phyloP scores from a whole-genome alignment of 1,284 basidiomycete genomes.

The Phenoliferia sp. region DNA sequence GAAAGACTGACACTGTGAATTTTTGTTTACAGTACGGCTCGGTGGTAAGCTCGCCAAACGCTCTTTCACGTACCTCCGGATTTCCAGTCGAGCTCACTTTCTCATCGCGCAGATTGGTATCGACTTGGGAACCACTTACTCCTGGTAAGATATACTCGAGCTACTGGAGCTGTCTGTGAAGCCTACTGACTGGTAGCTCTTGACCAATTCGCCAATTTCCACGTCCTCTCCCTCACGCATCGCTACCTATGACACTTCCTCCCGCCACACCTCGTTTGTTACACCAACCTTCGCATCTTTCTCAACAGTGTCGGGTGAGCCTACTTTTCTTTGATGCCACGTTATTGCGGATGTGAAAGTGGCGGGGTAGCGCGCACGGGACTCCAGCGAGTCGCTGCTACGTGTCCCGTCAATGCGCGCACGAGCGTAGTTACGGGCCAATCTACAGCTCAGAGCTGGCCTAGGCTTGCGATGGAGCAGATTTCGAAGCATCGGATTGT shows the following conservation, averaged over 20 bases:
- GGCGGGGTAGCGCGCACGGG: too few relatives aligned
- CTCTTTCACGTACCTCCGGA: not conserved
- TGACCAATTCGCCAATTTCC: not conserved
- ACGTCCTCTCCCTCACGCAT: not conserved
- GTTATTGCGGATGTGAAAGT: too few relatives aligned
- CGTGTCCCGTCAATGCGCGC: too few relatives aligned
- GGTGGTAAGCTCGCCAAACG: not conserved
- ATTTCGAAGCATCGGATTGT: too few relatives aligned
- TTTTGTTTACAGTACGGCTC: not conserved
- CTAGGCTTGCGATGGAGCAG: not conserved
- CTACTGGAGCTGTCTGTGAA: not conserved
- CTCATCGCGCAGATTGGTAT: slow-evolving; percentile 43
- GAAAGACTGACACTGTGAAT: not conserved
- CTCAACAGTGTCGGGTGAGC: too few relatives aligned
- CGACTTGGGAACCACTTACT: slow-evolving; percentile 56
- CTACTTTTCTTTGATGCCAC: too few relatives aligned
- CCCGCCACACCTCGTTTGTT: too few relatives aligned
- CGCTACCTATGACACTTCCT: too few relatives aligned
- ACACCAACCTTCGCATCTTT: too few relatives aligned
- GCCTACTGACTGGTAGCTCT: not conserved
- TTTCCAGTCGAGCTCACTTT: not conserved
- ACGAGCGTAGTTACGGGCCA: too few relatives aligned
- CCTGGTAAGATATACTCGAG: slow-evolving; percentile 50
- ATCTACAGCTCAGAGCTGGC: not conserved
- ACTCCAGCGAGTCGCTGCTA: too few relatives aligned